Conservation (phyloP, 2,329 filamentous ascomycete species). For the Arthroderma sp. region DNA sequence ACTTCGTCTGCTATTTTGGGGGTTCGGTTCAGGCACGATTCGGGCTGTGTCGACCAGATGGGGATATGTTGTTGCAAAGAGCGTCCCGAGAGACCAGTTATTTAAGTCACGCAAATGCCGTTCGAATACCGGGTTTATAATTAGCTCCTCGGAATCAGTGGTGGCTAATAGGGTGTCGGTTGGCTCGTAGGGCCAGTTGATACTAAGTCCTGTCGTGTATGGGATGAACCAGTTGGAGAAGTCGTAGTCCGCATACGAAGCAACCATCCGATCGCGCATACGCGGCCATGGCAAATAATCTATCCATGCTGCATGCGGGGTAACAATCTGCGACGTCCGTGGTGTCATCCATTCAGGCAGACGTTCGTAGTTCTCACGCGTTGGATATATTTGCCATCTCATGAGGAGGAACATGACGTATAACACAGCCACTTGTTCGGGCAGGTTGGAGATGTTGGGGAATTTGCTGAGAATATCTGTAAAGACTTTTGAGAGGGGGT, state of each 20-base stretch:
- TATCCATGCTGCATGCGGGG: constrained; percentile 65
- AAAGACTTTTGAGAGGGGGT: constrained; percentile 72
- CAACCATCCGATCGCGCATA: constrained; percentile 57
- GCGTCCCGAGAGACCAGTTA: constrained; percentile 69
- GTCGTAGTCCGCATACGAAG: constrained; percentile 43
- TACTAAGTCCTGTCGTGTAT: constrained; percentile 59
- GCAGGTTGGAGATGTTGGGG: constrained; percentile 62
- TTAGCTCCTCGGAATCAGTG: constrained; percentile 47
- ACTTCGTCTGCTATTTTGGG: not conserved
- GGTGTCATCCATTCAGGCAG: constrained; percentile 64
- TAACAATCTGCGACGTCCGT: constrained; percentile 51
- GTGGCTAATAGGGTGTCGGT: constrained; percentile 54
- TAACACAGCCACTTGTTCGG: constrained; percentile 69
- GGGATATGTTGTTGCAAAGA: constrained; percentile 56
- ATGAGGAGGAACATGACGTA: constrained; percentile 81
- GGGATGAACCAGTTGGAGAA: constrained; percentile 78
- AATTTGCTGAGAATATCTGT: constrained; percentile 79
- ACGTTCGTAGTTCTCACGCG: constrained; percentile 64
- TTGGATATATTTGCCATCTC: constrained; percentile 73
- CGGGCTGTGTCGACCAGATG: constrained; percentile 34
- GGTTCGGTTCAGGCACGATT: constrained; percentile 17
- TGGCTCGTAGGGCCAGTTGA: constrained; percentile 77
- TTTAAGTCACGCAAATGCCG: constrained; percentile 59
- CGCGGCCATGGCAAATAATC: constrained; percentile 69
- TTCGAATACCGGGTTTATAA: constrained; percentile 81